Conservation (phyloP, 345 rosid genomes). For the Rhodamnia argentea region DNA sequence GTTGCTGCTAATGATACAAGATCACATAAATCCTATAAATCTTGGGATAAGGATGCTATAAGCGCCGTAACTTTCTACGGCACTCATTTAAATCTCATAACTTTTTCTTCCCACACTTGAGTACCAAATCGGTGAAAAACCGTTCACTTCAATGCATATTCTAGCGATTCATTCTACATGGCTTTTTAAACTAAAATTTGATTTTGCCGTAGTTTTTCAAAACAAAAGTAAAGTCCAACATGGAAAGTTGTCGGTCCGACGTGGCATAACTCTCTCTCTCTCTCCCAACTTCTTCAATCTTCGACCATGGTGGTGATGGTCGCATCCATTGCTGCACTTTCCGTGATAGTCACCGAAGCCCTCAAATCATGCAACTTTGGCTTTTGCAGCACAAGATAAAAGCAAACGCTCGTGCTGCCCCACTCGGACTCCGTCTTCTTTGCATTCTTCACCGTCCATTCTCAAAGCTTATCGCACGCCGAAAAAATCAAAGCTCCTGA, state of each 20-base stretch:
- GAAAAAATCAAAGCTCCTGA: conserved; percentile 2
- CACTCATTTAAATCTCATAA: neutral
- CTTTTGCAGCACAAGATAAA: neutral
- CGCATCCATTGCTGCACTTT: conserved; percentile 23
- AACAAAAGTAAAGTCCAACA: neutral
- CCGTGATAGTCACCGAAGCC: neutral
- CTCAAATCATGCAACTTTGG: conserved; percentile 5
- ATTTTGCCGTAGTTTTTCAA: neutral
- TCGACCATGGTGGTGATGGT: conserved; percentile 16
- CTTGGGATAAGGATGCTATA: neutral
- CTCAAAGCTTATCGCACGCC: neutral
- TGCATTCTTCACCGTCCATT: conserved; percentile 2
- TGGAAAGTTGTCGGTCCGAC: neutral
- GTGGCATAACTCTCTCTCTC: neutral
- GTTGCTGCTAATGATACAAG: neutral
- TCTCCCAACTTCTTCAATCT: neutral
- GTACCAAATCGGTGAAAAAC: neutral
- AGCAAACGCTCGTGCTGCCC: conserved; percentile 1
- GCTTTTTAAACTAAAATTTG: neutral
- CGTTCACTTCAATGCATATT: neutral
- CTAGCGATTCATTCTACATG: neutral
- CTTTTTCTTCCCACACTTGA: neutral
- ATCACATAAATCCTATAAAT: neutral
- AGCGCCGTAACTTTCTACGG: too few relatives aligned
- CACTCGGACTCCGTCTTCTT: neutral